Percentiles rank a stretch among this genome's conserved stretches.
Conservation (phyloP, 1,139 yeast genomes). For the Scheffersomyces lignicola region DNA sequence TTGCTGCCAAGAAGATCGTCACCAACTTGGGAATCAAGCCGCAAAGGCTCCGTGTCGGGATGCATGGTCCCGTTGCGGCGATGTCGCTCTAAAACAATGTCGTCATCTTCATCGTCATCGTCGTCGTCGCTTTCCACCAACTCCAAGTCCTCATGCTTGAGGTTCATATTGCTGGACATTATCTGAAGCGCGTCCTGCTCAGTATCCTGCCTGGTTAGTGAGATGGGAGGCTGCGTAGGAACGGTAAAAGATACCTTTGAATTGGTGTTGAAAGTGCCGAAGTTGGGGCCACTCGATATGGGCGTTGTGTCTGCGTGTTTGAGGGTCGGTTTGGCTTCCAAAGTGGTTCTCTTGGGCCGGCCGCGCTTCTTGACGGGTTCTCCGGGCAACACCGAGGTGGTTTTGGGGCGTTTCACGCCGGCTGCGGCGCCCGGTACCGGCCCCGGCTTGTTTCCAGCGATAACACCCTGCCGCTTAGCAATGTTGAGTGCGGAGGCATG, state of each 20-base stretch:
- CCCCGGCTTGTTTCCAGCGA: constrained; percentile 5
- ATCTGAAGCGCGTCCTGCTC: constrained; percentile 41
- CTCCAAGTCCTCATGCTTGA: constrained; percentile 42
- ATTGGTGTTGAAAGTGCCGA: constrained; percentile 25
- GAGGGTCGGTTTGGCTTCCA: constrained; percentile 28
- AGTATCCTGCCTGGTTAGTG: constrained; percentile 42
- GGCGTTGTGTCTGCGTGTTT: constrained; percentile 37
- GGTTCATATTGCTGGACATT: constrained; percentile 35
- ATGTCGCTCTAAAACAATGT: constrained; percentile 7
- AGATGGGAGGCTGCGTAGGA: constrained; percentile 19
- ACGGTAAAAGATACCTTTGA: constrained; percentile 14
- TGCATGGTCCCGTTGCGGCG: constrained; percentile 2
- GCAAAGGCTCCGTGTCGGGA: constrained; percentile 7
- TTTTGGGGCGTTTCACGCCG: constrained; percentile 21
- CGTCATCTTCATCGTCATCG: constrained; percentile 20
- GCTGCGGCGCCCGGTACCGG: constrained; percentile 11
- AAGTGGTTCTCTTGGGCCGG: constrained; percentile 43
- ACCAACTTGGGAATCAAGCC: constrained; percentile 17
- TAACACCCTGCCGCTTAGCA: constrained; percentile 40
- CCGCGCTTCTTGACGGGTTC: constrained; percentile 48
- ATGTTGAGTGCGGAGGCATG: constrained; percentile 61
- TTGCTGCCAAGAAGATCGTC: constrained; percentile 42
- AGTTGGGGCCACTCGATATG: constrained; percentile 15
- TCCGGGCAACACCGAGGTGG: constrained; percentile 18
- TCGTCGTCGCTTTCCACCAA: constrained; percentile 36